Conservation (phyloP, 2,329 filamentous ascomycete species). For the Periglandula ipomoeae region DNA sequence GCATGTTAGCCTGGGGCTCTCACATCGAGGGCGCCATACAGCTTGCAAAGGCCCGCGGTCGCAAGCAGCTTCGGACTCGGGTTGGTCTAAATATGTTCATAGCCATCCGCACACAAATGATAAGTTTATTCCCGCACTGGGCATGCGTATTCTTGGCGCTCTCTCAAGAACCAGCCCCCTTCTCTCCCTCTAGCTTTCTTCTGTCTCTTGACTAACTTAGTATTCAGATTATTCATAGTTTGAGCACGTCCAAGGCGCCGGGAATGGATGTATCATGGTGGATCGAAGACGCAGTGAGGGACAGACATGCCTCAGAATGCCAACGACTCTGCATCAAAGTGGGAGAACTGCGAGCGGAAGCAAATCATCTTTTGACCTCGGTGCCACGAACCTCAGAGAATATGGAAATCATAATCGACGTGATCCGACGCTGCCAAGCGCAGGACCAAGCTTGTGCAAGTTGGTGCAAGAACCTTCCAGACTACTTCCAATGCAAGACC, state of each 20-base stretch:
- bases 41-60: constrained; percentile 48
- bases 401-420: constrained; percentile 38
- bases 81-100: constrained; percentile 47
- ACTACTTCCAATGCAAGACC: constrained; percentile 40
- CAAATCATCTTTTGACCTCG: constrained; percentile 39
- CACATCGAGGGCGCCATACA: constrained; percentile 57
- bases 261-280: constrained; percentile 50
- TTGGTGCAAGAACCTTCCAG: constrained; percentile 43
- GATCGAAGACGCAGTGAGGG: constrained; percentile 42
- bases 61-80: constrained; percentile 43
- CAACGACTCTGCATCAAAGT: constrained; percentile 45
- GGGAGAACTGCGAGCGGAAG: constrained; percentile 45
- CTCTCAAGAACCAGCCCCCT: too few species aligned
- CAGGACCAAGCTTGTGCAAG: constrained; percentile 42
- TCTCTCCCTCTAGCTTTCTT: too few species aligned
- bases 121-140: constrained; percentile 18
- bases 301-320: constrained; percentile 36
- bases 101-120: constrained; percentile 52
- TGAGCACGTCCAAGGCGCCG: constrained; percentile 43
- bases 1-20: constrained; percentile 50
- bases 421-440: constrained; percentile 42
- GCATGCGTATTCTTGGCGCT: too few species aligned
- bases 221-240: constrained; percentile 45
- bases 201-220: constrained; percentile 5
- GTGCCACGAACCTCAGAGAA: constrained; percentile 38